Evolutionary conservation across 345 rosid species (phyloP), one percentile per base, ranked within the genome.

Genomic region (Crucihimalaya himalaica): DNA sequence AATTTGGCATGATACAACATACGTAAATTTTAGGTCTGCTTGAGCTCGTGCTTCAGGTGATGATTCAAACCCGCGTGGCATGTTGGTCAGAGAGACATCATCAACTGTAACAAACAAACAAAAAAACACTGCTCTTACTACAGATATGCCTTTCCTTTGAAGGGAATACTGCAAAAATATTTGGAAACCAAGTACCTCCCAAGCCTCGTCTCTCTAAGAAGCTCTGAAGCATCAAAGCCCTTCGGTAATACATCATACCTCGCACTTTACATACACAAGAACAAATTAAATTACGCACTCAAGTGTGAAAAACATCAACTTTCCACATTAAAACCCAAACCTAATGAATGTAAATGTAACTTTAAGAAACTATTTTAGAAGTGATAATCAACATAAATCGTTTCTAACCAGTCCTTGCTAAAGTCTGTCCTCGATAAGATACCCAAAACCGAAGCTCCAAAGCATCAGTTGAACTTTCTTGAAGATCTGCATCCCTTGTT

Each of bases 241-340:
- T 90, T 82, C 99, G 86, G 68, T 95, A 95, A 70, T 95, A 95
- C 99, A 95, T 95, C 99, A 95, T 95, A 63, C 99, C 98, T 61
- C 99, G 97, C 70, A 95, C 99, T 95, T 90, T 81, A 80, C 71
- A 63, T 63, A 72, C 80, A 81, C 11, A n/a, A 40, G 18, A 73
- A 72, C 66, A 31, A 68, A 66, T 48, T 27, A 19, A 42, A 53
- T 73, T 53, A 76, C 63, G 40, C 18, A 67, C 52, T 56, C 46
- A 74, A 68, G 31, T 55, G n/a, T 28, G 53, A 32, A 68, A 6
- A 73, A 51, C 25, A 72, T 18, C 39, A 52, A 55, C 48, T 43
- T 61, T 48, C 63, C 57, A 56, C 74, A 15, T 61, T n/a, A 52
- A 68, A 76, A 45, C 32, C 31, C 35, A 47, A 48, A 55, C 27